These are phyloP conservation scores for Harringtonia lauricola DNA, from an alignment of 2,329 filamentous ascomycete species.

Conservation along the genomic window DNA sequence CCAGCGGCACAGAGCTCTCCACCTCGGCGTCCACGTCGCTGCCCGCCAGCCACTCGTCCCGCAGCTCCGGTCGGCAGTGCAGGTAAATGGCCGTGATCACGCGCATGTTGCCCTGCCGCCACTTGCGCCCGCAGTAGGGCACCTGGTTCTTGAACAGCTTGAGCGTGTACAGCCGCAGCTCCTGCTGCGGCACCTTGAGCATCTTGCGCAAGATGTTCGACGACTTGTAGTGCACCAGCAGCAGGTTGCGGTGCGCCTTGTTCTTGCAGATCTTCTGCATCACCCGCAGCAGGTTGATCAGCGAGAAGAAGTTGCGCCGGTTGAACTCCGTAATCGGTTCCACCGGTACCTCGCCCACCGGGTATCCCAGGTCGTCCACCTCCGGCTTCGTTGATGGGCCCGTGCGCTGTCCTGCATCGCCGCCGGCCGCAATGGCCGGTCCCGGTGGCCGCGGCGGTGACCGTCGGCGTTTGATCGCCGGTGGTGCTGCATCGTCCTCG, in stretches of 20 bases:
- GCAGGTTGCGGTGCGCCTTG: conserved; percentile 87
- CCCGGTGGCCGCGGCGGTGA: conserved; percentile 26
- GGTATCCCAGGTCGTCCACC: conserved; percentile 83
- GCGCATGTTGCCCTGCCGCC: conserved; percentile 96
- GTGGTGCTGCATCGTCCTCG: conserved; percentile 71
- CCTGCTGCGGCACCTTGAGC: conserved; percentile 78
- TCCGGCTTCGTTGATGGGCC: conserved; percentile 28
- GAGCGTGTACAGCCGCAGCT: conserved; percentile 83
- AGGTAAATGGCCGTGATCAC: conserved; percentile 96
- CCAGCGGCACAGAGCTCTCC: conserved; percentile 81
- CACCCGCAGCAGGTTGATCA: conserved; percentile 89
- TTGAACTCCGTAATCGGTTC: conserved; percentile 83
- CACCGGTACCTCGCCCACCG: conserved; percentile 52
- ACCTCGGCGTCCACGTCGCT: conserved; percentile 89
- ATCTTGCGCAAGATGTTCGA: conserved; percentile 85
- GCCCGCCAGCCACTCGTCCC: conserved; percentile 90
- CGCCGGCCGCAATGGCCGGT: background rate
- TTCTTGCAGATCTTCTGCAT: conserved; percentile 96
- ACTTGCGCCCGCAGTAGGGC: conserved; percentile 94
- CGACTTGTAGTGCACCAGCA: conserved; percentile 92
- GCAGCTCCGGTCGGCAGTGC: conserved; percentile 81
- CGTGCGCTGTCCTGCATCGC: background rate
- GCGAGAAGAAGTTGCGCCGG: conserved; percentile 87
- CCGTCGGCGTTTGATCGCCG: conserved; percentile 60
- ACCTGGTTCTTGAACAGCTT: conserved; percentile 99